Evolutionary conservation across 441 rosid genomes (phyloP), one percentile per base, ranked within the genome.

Genomic region (Euphorbia celastroides): DNA sequence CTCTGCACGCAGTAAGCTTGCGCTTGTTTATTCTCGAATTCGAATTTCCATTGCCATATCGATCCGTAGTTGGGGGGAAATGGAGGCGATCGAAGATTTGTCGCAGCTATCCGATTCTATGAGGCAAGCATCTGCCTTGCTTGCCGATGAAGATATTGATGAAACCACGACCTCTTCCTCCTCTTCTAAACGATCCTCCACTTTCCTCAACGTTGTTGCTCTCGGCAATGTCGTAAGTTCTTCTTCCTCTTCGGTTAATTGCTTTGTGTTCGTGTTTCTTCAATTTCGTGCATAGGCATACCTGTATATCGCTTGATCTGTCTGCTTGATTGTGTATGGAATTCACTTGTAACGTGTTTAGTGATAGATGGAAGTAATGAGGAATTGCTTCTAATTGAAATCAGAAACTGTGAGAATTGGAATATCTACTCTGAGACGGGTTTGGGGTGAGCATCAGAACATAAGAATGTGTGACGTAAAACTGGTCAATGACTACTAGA

Each of bases 21-120:
- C 19, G 1, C 38, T 17, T 23, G 22, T 38, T 23, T 30, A 4
- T 9, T 23, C 34, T 31, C 26, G 56, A 69, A 41, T 64, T 58
- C 57, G 57, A 14, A 63, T 70, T 23, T 27, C 5, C 62, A 2
- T 19, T 6, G 3, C 22, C 2, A 28, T n/a, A 25, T 10, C 7
- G 30, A 28, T 22, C 51, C 12, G 14, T 31, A 25, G 44, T 7
- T 27, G 16, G 60, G 14, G n/a, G 34, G 61, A 31, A n/a, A 93
- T 93, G 98, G 98, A 93, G 80, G 98, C 94, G 82, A 93, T 93
- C 82, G 96, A 88, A 31, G 97, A 93, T 70, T 80, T 93, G 72
- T 57, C 75, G 16, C 89, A 86, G 86, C 84, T 93, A 5, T 77
- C 97, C 30, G 96, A 88, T 65, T 79, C 94, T 60, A 93, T 93